Percentiles rank a stretch among this genome's conserved stretches.
Evolutionary conservation across 225 moss, liverwort and hornwort genomes (phyloP).

Genomic region (Anthoceros angustus): DNA sequence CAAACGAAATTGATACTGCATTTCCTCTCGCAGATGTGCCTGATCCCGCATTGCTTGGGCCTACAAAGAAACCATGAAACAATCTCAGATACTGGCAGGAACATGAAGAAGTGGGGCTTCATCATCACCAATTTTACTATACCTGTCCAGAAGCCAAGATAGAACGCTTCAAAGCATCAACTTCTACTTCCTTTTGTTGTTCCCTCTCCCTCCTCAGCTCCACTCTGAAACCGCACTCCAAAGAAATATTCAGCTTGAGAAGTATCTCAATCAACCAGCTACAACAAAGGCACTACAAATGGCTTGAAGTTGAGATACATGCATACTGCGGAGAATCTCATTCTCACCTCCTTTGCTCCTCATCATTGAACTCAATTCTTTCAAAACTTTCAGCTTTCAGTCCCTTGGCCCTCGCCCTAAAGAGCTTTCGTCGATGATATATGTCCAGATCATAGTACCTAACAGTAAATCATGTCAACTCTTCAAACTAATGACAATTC

Average conservation of each 20-base stretch:
- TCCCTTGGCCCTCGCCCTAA: slow-evolving; percentile 60
- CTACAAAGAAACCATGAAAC: slow-evolving; percentile 24
- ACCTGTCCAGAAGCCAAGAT: slow-evolving; percentile 90
- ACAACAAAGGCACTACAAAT: not conserved
- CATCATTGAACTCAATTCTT: slow-evolving; percentile 89
- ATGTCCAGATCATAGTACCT: slow-evolving; percentile 90
- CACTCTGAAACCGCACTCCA: slow-evolving; percentile 25
- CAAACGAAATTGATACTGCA: slow-evolving; percentile 91
- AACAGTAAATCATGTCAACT: slow-evolving; percentile 9
- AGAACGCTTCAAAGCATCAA: slow-evolving; percentile 65
- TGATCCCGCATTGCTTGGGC: slow-evolving; percentile 97
- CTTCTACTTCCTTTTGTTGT: slow-evolving; percentile 69
- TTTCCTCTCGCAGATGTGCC: slow-evolving; percentile 89
- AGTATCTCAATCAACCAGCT: not conserved
- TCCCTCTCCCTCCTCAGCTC: slow-evolving; percentile 72
- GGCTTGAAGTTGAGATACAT: too few species aligned
- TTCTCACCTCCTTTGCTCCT: slow-evolving; percentile 89
- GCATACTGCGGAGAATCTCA: too few species aligned
- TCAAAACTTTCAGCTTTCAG: slow-evolving; percentile 43
- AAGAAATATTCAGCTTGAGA: slow-evolving; percentile 5
- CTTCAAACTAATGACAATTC: not conserved
- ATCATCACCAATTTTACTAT: not conserved
- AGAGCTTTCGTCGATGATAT: slow-evolving; percentile 70
- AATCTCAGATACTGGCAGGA: not conserved
- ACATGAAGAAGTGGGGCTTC: not conserved